Percentiles rank a stretch among this genome's conserved stretches.
Conservation (phyloP, 305 asterid species). For the Salvia sclarea region DNA sequence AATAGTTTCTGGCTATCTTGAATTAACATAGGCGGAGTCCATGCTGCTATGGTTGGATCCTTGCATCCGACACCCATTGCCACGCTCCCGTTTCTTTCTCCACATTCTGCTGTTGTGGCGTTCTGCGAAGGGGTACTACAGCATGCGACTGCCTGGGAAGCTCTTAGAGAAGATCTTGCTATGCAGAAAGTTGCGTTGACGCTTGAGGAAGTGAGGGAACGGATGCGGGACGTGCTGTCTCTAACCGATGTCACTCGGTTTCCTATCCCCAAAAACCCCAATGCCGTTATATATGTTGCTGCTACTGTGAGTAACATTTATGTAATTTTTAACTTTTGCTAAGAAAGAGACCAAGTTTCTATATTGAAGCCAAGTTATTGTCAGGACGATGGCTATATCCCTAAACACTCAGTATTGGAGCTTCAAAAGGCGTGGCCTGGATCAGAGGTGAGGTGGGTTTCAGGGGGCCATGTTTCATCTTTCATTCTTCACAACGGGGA, state of each 20-base stretch:
- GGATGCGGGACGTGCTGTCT: slow-evolving; percentile 85
- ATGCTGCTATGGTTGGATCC: slow-evolving; percentile 90
- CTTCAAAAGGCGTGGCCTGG: slow-evolving; percentile 98
- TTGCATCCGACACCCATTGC: slow-evolving; percentile 83
- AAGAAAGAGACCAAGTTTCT: too few species aligned
- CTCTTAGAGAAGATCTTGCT: slow-evolving; percentile 73
- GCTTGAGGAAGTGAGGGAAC: slow-evolving; percentile 83
- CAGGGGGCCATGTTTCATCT: slow-evolving; percentile 92
- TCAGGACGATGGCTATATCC: slow-evolving; percentile 96
- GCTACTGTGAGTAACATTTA: slow-evolving; percentile 73
- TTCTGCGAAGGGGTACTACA: slow-evolving; percentile 94
- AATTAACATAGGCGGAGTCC: slow-evolving; percentile 78
- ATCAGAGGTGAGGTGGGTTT: slow-evolving; percentile 98
- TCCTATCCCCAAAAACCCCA: slow-evolving; percentile 86
- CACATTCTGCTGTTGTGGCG: slow-evolving; percentile 98
- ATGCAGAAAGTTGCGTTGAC: slow-evolving; percentile 55
- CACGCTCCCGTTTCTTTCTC: slow-evolving; percentile 86
- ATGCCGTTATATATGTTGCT: slow-evolving; percentile 82
- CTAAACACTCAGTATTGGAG: slow-evolving; percentile 84
- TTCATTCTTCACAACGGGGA: slow-evolving; percentile 79
- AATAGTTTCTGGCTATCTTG: slow-evolving; percentile 10
- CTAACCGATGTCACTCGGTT: slow-evolving; percentile 95
- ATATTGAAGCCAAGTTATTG: slow-evolving; percentile 17
- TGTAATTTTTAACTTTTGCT: not conserved
- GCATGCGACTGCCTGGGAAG: slow-evolving; percentile 99